Base-by-base conservation (phyloP, 306 rosid genomes). In the Fragaria ananassa region DNA sequence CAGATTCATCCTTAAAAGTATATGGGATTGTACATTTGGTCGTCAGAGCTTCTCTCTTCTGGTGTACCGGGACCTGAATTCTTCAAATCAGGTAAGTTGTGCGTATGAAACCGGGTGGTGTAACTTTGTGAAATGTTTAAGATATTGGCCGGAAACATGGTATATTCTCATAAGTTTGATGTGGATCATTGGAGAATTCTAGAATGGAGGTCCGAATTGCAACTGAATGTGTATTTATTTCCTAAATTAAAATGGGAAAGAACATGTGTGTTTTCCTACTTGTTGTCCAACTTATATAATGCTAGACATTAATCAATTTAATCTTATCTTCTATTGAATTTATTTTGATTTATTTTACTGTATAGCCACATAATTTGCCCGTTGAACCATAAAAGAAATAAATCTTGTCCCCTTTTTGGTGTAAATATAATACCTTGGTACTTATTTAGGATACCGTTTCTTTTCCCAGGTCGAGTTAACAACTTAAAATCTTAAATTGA, bases 61-160 rank as follows among this genome's bases (percentile, higher is more conserved):
- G 70, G 67, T 63, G 61, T 47, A 44, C 62, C 63, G 34, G 66
- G 45, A 23, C 37, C 1, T 5, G 17, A 60, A 39, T 51, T 29
- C 63, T 17, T 76, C 74, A 23, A 62, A 64, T 63, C 72, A 18
- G 46, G 77, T 70, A 77, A 51, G 68, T 57, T 29, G 27, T 68
- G 49, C 46, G 18, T 75, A 54, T 75, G 68, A 56, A 83, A 68
- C 80, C 80, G 70, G 72, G 61, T 62, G 75, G 61, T 80, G 79
- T 71, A 56, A 63, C 69, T 74, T 78, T 76, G 75, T 77, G 81
- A 62, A 76, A 76, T 80, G 84, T 74, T 77, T 84, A 81, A 51
- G 75, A 68, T 74, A 77, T 69, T 80, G 77, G 77, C 63, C 65
- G 63, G 77, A 49, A 23, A 21, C 58, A 61, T 64, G 45, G 35